Percentiles rank a stretch among this genome's conserved stretches.
Conservation (phyloP, 2,329 filamentous ascomycete genomes). For the Colletotrichum higginsianum region DNA sequence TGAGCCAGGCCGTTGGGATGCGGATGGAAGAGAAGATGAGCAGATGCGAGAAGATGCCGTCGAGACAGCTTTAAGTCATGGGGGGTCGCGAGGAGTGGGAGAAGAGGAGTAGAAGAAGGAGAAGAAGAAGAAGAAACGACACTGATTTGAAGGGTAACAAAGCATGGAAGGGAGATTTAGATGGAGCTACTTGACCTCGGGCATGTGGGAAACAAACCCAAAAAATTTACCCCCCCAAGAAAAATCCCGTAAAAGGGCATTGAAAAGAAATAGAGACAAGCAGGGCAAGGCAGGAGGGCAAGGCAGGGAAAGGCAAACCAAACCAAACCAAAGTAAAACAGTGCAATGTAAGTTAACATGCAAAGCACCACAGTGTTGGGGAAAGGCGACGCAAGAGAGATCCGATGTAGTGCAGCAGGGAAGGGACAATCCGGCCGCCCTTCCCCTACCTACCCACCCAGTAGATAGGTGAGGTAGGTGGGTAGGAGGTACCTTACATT, state of each 20-base stretch:
- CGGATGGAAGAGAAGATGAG: slow-evolving; percentile 17
- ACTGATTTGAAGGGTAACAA: slow-evolving; percentile 17
- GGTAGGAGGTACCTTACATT: not conserved
- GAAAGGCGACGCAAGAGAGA: slow-evolving; percentile 21
- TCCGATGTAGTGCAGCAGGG: slow-evolving; percentile 20
- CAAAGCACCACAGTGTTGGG: slow-evolving; percentile 5
- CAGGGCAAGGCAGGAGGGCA: not conserved
- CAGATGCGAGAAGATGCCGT: slow-evolving; percentile 25
- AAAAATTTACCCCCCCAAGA: not conserved
- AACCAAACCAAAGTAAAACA: not conserved
- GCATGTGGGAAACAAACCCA: slow-evolving; percentile 2
- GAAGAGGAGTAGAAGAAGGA: slow-evolving; percentile 34
- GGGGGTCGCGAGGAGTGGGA: slow-evolving; percentile 30
- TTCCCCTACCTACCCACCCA: not conserved
- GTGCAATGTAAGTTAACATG: slow-evolving; percentile 1
- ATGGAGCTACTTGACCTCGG: slow-evolving; percentile 25
- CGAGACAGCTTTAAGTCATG: slow-evolving; percentile 41
- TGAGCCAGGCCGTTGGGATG: slow-evolving; percentile 36
- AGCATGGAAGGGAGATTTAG: slow-evolving; percentile 41
- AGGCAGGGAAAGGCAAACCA: too few species aligned
- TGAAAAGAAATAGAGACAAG: not conserved
- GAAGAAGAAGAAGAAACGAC: slow-evolving; percentile 34
- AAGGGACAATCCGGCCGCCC: slow-evolving; percentile 13
- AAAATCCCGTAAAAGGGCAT: not conserved
- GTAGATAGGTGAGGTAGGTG: too few species aligned